Percentiles rank a stretch among this genome's conserved stretches.
Conservation (phyloP, 345 rosid species). For the Crucihimalaya himalaica region DNA sequence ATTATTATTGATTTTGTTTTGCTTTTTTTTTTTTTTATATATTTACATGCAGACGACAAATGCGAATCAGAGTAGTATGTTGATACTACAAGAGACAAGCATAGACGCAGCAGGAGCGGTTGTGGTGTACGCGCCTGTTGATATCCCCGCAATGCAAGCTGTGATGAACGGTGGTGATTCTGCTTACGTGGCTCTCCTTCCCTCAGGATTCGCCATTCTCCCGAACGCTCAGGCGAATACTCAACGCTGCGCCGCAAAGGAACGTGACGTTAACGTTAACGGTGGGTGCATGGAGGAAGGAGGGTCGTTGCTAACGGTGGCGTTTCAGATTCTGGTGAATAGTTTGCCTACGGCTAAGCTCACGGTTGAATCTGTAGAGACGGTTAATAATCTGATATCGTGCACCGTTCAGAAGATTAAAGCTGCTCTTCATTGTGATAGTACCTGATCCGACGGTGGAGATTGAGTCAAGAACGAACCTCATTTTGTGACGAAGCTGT, state of each 20-base stretch:
- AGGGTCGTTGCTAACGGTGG: constrained; percentile 93
- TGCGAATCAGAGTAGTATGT: constrained; percentile 91
- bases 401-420: constrained; percentile 94
- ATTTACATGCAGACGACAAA: constrained; percentile 76
- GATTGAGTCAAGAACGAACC: constrained; percentile 49
- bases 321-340: constrained; percentile 93
- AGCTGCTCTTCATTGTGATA: constrained; percentile 80
- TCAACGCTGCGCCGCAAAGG: constrained; percentile 27
- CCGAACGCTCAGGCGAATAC: constrained; percentile 49
- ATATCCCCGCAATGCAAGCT: constrained; percentile 90
- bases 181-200: constrained; percentile 86
- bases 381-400: constrained; percentile 86
- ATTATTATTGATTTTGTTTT: background rate
- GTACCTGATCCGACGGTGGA: constrained; percentile 12
- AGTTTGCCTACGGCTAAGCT: constrained; percentile 94
- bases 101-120: constrained; percentile 92
- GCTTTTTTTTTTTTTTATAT: background rate
- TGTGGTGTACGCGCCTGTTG: constrained; percentile 98
- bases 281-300: constrained; percentile 52
- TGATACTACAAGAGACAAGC: constrained; percentile 94
- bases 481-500: constrained; percentile 18
- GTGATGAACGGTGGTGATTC: constrained; percentile 99
- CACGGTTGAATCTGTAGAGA: constrained; percentile 95
- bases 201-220: constrained; percentile 87
- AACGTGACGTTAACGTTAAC: constrained; percentile 31